phyloP scores from a whole-genome alignment of 2,329 filamentous ascomycete species.

The Nemania diffusa region DNA sequence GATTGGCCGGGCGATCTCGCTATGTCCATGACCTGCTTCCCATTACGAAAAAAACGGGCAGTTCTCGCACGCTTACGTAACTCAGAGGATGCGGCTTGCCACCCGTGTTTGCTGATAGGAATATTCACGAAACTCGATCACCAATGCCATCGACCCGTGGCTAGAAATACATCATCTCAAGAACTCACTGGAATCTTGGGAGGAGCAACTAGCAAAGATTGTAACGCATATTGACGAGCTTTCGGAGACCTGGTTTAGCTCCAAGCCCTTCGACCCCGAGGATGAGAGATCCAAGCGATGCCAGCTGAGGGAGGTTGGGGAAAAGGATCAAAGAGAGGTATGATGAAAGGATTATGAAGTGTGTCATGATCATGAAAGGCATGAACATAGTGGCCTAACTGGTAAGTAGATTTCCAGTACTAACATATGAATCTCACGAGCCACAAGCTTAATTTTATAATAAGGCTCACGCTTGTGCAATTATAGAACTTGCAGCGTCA shows the following conservation, averaged over 20 bases:
- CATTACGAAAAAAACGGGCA: background rate
- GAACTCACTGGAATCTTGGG: conserved; percentile 3
- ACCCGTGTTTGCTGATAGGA: conserved; percentile 3
- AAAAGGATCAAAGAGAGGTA: conserved; percentile 6
- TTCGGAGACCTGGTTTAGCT: background rate
- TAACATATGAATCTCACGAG: background rate
- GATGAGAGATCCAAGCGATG: background rate
- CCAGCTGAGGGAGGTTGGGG: background rate
- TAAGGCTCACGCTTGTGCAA: background rate
- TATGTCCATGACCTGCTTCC: conserved; percentile 2
- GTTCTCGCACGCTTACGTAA: background rate
- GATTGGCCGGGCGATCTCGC: background rate
- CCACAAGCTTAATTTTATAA: background rate
- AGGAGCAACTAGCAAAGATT: conserved; percentile 5
- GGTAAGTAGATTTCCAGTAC: background rate
- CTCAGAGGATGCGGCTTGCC: background rate
- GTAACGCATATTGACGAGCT: background rate
- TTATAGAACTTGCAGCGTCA: background rate
- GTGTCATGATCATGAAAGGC: background rate
- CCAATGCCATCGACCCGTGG: background rate
- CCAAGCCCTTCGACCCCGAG: too few relatives aligned
- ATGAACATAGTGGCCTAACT: background rate
- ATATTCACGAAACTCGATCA: background rate
- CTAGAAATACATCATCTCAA: background rate
- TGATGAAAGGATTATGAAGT: background rate